Conservation (phyloP, 306 rosid species). For the Sindora glabra region DNA sequence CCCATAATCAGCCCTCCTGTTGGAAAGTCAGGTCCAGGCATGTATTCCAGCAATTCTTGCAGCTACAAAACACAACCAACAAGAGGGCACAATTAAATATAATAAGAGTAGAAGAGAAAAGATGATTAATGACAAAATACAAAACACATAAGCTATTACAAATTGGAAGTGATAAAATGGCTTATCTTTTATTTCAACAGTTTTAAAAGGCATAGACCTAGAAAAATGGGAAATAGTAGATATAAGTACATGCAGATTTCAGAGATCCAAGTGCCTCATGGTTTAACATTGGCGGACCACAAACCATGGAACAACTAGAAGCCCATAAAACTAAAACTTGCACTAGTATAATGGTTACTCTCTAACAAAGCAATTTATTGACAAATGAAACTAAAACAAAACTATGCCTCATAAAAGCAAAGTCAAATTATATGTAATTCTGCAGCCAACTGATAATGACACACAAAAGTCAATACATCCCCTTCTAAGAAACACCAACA, state of each 20-base stretch:
- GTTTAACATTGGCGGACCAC: not conserved
- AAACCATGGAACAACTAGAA: not conserved
- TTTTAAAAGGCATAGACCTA: not conserved
- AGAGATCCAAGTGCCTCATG: not conserved
- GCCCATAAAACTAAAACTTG: not conserved
- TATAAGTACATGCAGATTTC: not conserved
- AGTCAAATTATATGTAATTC: not conserved
- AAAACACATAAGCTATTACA: not conserved
- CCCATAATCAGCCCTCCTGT: slow-evolving; percentile 99
- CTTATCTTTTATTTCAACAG: not conserved
- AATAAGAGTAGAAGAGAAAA: not conserved
- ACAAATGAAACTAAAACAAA: not conserved
- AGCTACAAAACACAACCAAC: slow-evolving; percentile 40
- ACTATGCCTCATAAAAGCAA: not conserved
- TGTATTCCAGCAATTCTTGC: slow-evolving; percentile 97
- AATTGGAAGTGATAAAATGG: not conserved
- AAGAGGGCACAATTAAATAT: not conserved
- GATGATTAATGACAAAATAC: too few relatives aligned
- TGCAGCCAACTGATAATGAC: not conserved
- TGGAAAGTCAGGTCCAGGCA: slow-evolving; percentile 99
- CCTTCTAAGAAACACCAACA: too few relatives aligned
- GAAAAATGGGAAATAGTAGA: not conserved
- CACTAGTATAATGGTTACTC: too few relatives aligned
- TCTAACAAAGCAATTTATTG: not conserved
- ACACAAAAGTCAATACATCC: too few relatives aligned